These are phyloP conservation scores for Aspergillus heteromorphus DNA, from an alignment of 495 filamentous ascomycete species.

Conservation along the genomic window DNA sequence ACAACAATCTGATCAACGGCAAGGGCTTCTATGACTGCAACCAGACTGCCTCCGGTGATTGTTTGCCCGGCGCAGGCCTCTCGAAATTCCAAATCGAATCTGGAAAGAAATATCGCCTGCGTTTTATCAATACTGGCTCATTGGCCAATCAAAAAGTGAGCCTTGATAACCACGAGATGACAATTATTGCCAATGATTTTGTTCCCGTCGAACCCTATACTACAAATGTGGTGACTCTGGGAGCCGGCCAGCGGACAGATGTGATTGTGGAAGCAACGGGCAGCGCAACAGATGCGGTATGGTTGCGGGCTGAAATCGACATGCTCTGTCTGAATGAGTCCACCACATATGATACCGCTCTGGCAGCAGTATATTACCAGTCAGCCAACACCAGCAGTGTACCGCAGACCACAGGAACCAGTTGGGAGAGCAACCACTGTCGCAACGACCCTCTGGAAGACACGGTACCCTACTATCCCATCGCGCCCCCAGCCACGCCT, in stretches of 20 bases:
- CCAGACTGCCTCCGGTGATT: too few relatives aligned
- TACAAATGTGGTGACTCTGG: conserved; percentile 48
- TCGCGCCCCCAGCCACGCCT: too few relatives aligned
- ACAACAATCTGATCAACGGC: too few relatives aligned
- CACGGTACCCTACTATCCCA: too few relatives aligned
- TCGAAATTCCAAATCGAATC: neutral
- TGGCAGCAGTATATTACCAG: conserved; percentile 22
- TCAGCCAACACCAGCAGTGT: conserved; percentile 16
- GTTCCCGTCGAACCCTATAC: neutral
- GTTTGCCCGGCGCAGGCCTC: too few relatives aligned
- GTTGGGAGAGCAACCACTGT: neutral
- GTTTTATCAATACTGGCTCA: neutral
- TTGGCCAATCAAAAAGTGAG: neutral
- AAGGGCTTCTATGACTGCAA: too few relatives aligned
- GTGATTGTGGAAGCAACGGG: neutral
- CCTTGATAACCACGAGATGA: neutral
- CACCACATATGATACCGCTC: conserved; percentile 31
- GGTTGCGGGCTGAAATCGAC: conserved; percentile 44
- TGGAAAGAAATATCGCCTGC: neutral
- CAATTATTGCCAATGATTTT: neutral
- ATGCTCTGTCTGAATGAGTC: conserved; percentile 35
- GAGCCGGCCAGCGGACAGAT: conserved; percentile 31
- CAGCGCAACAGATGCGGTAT: neutral
- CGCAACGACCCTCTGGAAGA: too few relatives aligned
- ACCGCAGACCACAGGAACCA: conserved; percentile 3